Conservation (phyloP, 768 basidiomycete species). For the Macrocybe gigantea region DNA sequence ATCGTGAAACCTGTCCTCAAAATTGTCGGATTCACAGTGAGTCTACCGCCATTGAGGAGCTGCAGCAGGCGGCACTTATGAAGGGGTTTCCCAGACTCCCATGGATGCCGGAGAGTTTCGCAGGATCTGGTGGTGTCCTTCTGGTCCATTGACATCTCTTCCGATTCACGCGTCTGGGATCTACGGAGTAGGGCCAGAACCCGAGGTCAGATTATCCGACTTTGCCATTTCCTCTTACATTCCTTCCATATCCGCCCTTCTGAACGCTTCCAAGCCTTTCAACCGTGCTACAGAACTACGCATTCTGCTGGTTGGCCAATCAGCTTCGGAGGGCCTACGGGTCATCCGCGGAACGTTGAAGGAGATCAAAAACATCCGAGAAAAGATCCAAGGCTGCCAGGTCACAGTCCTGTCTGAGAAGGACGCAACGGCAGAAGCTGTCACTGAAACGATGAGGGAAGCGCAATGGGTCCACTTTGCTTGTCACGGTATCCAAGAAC, state of each 20-base stretch:
- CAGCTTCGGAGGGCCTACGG: slow-evolving; percentile 6
- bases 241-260: slow-evolving; percentile 13
- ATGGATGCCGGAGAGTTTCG: neutral
- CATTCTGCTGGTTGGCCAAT: slow-evolving; percentile 10
- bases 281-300: neutral
- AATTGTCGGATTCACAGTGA: slow-evolving; percentile 1
- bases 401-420: neutral
- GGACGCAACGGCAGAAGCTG: slow-evolving; percentile 9
- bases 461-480: slow-evolving; percentile 26
- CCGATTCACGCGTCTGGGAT: slow-evolving; percentile 17
- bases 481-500: slow-evolving; percentile 27
- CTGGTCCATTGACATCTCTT: slow-evolving; percentile 16
- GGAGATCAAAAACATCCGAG: slow-evolving; percentile 3
- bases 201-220: neutral
- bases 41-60: too few species aligned
- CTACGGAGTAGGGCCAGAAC: slow-evolving; percentile 2
- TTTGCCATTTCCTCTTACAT: slow-evolving; percentile 15
- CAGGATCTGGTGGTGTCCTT: slow-evolving; percentile 13
- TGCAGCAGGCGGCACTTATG: too few species aligned
- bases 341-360: slow-evolving; percentile 5
- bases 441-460: slow-evolving; percentile 7
- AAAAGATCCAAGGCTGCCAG: neutral
- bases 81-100: neutral
- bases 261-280: neutral
- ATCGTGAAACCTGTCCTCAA: slow-evolving; percentile 17